phyloP scores from a whole-genome alignment of 116 monocot species.

The Thalassia testudinum region DNA sequence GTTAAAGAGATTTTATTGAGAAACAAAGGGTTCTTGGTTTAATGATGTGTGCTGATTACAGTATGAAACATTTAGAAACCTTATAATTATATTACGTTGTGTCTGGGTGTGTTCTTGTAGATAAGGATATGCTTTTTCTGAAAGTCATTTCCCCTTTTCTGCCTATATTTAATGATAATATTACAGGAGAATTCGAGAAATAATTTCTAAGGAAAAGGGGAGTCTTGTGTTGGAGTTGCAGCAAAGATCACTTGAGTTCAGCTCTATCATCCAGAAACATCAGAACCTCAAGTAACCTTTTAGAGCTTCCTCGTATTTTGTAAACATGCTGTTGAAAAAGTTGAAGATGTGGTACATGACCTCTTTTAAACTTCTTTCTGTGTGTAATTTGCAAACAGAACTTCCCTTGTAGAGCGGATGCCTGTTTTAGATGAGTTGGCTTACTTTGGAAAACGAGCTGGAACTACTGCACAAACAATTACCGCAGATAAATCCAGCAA shows the following conservation, averaged over 20 bases:
- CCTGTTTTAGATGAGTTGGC: conserved; percentile 76
- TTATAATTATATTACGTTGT: too few species aligned
- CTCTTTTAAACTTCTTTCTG: neutral
- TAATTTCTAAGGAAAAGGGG: conserved; percentile 63
- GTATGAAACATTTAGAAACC: too few species aligned
- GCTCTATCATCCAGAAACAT: conserved; percentile 80
- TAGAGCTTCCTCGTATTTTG: neutral
- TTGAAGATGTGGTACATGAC: too few species aligned
- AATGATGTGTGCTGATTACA: too few species aligned
- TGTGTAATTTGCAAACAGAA: conserved; percentile 21
- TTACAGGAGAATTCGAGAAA: conserved; percentile 72
- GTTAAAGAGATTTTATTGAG: too few species aligned
- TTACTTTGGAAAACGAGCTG: conserved; percentile 56
- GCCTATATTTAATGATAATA: conserved; percentile 1
- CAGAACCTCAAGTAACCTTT: conserved; percentile 56
- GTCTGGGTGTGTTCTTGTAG: too few species aligned
- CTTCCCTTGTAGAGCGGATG: conserved; percentile 91
- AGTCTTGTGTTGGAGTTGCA: conserved; percentile 82
- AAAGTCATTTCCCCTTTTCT: neutral
- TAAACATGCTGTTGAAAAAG: neutral
- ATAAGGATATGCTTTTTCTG: neutral
- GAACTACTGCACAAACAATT: conserved; percentile 18
- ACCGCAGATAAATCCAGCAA: conserved; percentile 22
- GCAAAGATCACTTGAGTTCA: conserved; percentile 98
- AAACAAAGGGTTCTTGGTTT: too few species aligned